A percentile compares a stretch with the other conserved stretches of the same genome.
phyloP scores from a whole-genome alignment of 176 grass and related monocot genomes.

The barley (Hordeum vulgare) region DNA sequence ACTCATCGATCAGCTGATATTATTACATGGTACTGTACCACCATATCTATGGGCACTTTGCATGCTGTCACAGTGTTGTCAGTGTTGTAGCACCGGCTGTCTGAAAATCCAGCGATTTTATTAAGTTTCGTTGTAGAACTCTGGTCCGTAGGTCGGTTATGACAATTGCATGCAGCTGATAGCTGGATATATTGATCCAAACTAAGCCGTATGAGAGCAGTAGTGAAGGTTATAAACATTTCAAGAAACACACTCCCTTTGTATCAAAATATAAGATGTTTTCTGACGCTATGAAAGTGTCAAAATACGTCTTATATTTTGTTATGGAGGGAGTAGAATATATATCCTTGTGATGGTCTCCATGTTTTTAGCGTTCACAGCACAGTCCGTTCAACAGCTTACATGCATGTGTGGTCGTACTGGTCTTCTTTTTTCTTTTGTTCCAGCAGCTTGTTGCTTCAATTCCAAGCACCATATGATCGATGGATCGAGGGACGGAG shows the following conservation, averaged over 20 bases:
- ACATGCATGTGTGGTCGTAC: background rate
- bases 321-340: too few relatives aligned
- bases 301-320: too few relatives aligned
- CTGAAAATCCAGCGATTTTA: background rate
- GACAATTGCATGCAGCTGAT: background rate
- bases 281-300: too few relatives aligned
- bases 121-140: background rate
- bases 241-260: too few relatives aligned
- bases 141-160: background rate
- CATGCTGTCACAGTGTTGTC: background rate
- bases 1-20: background rate
- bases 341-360: background rate
- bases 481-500: background rate
- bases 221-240: background rate
- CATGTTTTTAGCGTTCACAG: background rate
- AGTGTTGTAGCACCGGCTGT: background rate
- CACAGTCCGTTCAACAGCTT: background rate
- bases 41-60: background rate
- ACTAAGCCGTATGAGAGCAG: background rate
- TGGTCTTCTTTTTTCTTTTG: background rate
- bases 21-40: background rate
- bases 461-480: conserved; percentile 4
- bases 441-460: background rate
- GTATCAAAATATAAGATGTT: too few relatives aligned
- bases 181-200: background rate